These are phyloP conservation scores for Aphanomyces euteiches DNA, from an alignment of 352 stramenopile genomes.

Conservation along the genomic window DNA sequence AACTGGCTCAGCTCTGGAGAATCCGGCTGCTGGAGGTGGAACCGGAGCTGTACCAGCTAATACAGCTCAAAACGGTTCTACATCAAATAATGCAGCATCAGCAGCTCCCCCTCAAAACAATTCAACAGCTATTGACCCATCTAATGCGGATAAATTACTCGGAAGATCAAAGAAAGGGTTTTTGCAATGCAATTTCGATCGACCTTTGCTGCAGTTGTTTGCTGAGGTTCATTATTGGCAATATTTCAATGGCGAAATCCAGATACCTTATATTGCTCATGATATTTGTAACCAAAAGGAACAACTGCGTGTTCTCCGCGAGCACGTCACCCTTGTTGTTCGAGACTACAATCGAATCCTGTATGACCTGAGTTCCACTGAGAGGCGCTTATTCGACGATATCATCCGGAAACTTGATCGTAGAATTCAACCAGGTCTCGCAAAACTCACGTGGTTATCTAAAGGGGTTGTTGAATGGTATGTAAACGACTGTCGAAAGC, in stretches of 20 bases:
- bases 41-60: slow-evolving; percentile 20
- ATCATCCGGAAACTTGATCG: slow-evolving; percentile 93
- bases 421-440: slow-evolving; percentile 87
- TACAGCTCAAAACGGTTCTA: slow-evolving; percentile 10
- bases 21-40: not conserved
- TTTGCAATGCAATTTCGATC: slow-evolving; percentile 94
- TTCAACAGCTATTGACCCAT: slow-evolving; percentile 36
- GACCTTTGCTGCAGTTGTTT: slow-evolving; percentile 89
- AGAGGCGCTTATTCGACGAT: slow-evolving; percentile 91
- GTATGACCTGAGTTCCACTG: slow-evolving; percentile 83
- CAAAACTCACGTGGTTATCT: slow-evolving; percentile 91
- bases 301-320: slow-evolving; percentile 85
- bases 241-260: slow-evolving; percentile 89
- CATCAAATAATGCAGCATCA: not conserved
- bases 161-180: slow-evolving; percentile 76
- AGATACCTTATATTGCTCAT: slow-evolving; percentile 93
- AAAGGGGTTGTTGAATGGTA: slow-evolving; percentile 92
- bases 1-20: slow-evolving; percentile 36
- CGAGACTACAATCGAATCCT: slow-evolving; percentile 95
- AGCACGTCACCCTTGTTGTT: slow-evolving; percentile 94
- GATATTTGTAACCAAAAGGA: slow-evolving; percentile 94
- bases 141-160: slow-evolving; percentile 50
- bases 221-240: slow-evolving; percentile 90
- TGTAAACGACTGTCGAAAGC: slow-evolving; percentile 85
- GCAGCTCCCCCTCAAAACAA: not conserved